A percentile compares a stretch with the other conserved stretches of the same genome.
Evolutionary conservation across 352 stramenopile species (phyloP).

Genomic region (Phytophthora pseudosyringae): DNA sequence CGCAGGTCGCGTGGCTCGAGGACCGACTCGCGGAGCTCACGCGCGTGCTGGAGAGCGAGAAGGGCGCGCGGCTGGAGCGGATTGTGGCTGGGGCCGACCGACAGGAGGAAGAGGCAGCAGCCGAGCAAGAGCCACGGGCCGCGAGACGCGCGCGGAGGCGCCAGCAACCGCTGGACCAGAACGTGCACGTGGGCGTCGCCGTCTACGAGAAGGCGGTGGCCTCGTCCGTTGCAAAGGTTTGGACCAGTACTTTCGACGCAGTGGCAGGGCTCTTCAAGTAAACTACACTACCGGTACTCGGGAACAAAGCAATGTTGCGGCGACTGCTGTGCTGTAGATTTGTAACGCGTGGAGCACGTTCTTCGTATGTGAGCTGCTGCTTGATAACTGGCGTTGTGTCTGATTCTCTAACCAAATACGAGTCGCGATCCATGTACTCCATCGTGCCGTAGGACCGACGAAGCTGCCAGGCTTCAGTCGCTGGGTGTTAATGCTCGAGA

Average conservation of each 20-base stretch:
- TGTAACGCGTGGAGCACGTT: too few species aligned
- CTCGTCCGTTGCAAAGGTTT: slow-evolving; percentile 22
- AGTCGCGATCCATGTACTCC: too few species aligned
- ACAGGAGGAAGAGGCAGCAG: slow-evolving; percentile 6
- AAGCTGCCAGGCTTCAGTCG: too few species aligned
- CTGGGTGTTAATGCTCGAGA: too few species aligned
- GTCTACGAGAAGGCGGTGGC: slow-evolving; percentile 38
- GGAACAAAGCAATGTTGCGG: too few species aligned
- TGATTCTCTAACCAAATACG: too few species aligned
- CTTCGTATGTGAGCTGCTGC: too few species aligned
- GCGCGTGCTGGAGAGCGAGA: slow-evolving; percentile 46
- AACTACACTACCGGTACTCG: neutral
- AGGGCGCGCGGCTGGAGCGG: slow-evolving; percentile 21
- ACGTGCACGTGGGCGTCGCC: slow-evolving; percentile 34
- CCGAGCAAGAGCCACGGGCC: slow-evolving; percentile 6
- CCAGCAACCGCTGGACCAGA: slow-evolving; percentile 26
- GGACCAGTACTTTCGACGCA: slow-evolving; percentile 36
- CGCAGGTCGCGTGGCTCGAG: slow-evolving; percentile 56
- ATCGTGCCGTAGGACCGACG: too few species aligned
- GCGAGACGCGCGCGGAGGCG: slow-evolving; percentile 23
- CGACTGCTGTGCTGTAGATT: too few species aligned
- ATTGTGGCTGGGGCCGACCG: slow-evolving; percentile 13
- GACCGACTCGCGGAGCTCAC: slow-evolving; percentile 43
- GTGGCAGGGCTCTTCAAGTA: slow-evolving; percentile 53
- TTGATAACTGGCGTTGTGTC: too few species aligned